Conservation (phyloP, 192 early-diverging fungal genomes). For the Podila minutissima region DNA sequence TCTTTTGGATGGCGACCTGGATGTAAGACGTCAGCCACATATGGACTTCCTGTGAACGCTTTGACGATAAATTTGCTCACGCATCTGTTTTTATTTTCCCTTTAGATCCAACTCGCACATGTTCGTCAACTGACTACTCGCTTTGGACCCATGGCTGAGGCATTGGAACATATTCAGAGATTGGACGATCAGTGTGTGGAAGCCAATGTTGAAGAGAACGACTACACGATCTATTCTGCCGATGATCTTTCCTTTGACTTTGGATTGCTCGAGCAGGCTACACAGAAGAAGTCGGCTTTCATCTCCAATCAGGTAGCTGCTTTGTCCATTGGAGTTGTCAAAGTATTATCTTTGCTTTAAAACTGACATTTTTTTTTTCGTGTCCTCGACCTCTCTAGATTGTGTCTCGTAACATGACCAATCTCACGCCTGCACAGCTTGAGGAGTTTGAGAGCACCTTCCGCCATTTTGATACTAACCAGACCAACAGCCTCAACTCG, state of each 20-base stretch:
- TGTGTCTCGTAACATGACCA: conserved; percentile 92
- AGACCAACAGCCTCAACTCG: conserved; percentile 77
- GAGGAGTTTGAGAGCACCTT: conserved; percentile 95
- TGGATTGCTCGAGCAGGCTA: conserved; percentile 78
- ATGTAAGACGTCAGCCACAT: conserved; percentile 52
- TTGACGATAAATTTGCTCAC: no score
- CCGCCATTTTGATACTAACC: conserved; percentile 91
- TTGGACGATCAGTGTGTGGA: conserved; percentile 77
- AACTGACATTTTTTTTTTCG: neutral
- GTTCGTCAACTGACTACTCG: conserved; percentile 68
- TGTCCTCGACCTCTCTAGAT: conserved; percentile 52
- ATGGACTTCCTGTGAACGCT: no score
- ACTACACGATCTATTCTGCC: conserved; percentile 91
- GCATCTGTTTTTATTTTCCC: neutral
- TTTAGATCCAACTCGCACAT: conserved; percentile 60
- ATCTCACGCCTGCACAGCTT: conserved; percentile 90
- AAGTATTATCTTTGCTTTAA: neutral
- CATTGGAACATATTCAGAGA: conserved; percentile 65
- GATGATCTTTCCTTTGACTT: conserved; percentile 93
- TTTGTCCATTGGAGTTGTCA: neutral
- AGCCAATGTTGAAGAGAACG: conserved; percentile 93
- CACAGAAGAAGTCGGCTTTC: conserved; percentile 85
- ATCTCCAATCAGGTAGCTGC: conserved; percentile 88
- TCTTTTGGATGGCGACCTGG: conserved; percentile 80
- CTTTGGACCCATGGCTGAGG: conserved; percentile 60